phyloP scores from a whole-genome alignment of 2,329 filamentous ascomycete genomes.

The Dryadomyces quercus-mongolicae region DNA sequence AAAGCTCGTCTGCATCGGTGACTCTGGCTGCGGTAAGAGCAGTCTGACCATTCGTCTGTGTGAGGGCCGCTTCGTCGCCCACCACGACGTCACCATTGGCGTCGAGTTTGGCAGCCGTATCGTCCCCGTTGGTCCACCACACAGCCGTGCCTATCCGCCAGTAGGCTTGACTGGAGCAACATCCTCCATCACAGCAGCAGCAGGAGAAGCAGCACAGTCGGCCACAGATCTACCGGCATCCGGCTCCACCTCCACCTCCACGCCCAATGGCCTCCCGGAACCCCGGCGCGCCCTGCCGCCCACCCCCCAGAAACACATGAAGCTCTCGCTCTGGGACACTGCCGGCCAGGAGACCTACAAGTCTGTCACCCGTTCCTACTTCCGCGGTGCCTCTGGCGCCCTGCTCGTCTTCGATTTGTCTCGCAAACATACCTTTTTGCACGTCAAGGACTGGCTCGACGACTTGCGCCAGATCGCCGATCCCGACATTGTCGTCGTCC shows the following conservation, averaged over 20 bases:
- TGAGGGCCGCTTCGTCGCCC: constrained; percentile 86
- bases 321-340: constrained; percentile 88
- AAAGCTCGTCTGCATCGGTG: constrained; percentile 95
- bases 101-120: constrained; percentile 93
- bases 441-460: constrained; percentile 85
- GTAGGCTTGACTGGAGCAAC: too few relatives aligned
- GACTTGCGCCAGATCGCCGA: constrained; percentile 92
- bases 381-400: constrained; percentile 60
- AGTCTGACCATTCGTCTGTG: constrained; percentile 89
- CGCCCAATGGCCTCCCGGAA: constrained; percentile 32
- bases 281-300: constrained; percentile 23
- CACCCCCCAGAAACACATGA: constrained; percentile 65
- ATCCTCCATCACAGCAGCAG: constrained; percentile 5
- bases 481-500: constrained; percentile 83
- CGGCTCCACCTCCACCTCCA: background rate
- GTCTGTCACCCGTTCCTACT: constrained; percentile 87
- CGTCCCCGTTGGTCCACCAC: constrained; percentile 78
- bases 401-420: constrained; percentile 94
- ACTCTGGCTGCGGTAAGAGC: constrained; percentile 93
- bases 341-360: constrained; percentile 97
- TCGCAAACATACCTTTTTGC: constrained; percentile 69
- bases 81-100: constrained; percentile 95
- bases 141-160: constrained; percentile 30
- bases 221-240: too few relatives aligned
- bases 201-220: too few relatives aligned